Evolutionary conservation across 805 yeast species (phyloP), one percentile per base, ranked within the genome.

Genomic region (Lachancea mirantina): DNA sequence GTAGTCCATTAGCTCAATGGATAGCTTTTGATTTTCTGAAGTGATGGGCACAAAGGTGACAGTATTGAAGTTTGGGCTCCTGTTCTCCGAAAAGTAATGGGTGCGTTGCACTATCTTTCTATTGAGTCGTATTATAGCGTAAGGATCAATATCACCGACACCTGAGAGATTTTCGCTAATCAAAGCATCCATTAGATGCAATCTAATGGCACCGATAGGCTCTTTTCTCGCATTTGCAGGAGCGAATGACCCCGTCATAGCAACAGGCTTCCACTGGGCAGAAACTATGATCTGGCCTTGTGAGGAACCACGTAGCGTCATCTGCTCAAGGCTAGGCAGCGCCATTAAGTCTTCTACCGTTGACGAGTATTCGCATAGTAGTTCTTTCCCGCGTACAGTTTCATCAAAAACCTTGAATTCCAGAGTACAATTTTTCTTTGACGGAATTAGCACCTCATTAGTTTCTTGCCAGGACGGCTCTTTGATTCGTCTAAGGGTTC

Each of bases 111-210:
- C 67, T 23, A 72, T 49, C 50, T 71, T 72, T 43, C 80, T 81
- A 47, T 77, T 75, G 37, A 74, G 55, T 22, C 72, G 47, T 7
- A 81, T 66, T 38, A 72, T 67, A 23, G 78, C 74, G 46, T 80
- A 82, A 4, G 94, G 92, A 56, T 83, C 88, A 46, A 81, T 76
- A 36, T 70, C 73, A 35, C 92, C 89, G 31, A 80, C 70, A 10
- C 76, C 68, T 44, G 79, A 82, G 45, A 80, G 58, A 45, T 76
- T 54, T 44, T 68, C 62, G 45, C 77, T 57, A 24, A 73, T 70
- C 8, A 52, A 52, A 11, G 78, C 80, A 20, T 64, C 59, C 38
- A 76, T 67, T 30, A 83, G 45, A 46, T 74, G 76, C 23, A 83
- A 47, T 60, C 78, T 72, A 17, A 76, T 52, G 24, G 75, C 76